phyloP scores from a whole-genome alignment of 2,329 filamentous ascomycete genomes.

The Penicillium frequentans region DNA sequence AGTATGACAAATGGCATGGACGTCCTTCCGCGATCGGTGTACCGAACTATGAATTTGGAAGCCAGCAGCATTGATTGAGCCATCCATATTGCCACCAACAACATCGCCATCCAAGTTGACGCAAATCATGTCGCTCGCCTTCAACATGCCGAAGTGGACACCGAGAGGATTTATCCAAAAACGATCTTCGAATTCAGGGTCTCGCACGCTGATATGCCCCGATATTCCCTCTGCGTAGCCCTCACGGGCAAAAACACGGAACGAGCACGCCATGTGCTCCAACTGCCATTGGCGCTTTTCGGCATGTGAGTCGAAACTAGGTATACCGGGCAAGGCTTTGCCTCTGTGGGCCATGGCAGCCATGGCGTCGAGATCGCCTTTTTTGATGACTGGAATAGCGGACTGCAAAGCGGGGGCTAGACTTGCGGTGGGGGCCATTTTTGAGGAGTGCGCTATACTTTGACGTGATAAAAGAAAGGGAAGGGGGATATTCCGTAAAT shows the following conservation, averaged over 20 bases:
- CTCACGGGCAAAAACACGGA: conserved; percentile 66
- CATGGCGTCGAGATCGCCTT: not conserved
- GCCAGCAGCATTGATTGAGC: conserved; percentile 47
- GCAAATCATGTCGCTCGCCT: conserved; percentile 46
- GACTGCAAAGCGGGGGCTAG: not conserved
- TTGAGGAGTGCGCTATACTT: not conserved
- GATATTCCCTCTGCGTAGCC: conserved; percentile 68
- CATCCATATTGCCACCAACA: conserved; percentile 39
- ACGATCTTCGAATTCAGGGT: conserved; percentile 56
- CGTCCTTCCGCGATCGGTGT: conserved; percentile 57
- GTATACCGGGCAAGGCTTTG: not conserved
- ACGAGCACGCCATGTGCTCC: conserved; percentile 66
- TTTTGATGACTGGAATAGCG: not conserved
- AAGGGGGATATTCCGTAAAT: not conserved
- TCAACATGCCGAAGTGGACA: conserved; percentile 60
- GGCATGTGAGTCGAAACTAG: conserved; percentile 51
- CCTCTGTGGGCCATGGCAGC: not conserved
- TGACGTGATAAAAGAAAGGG: not conserved
- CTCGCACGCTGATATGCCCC: conserved; percentile 68
- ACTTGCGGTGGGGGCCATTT: not conserved
- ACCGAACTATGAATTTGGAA: conserved; percentile 50
- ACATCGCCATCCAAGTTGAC: conserved; percentile 47
- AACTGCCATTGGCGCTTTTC: conserved; percentile 58
- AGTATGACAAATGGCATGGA: conserved; percentile 47
- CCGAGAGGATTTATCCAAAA: conserved; percentile 72